Evolutionary conservation across 2,329 filamentous ascomycete genomes (phyloP).

Genomic region (Apiospora marii): DNA sequence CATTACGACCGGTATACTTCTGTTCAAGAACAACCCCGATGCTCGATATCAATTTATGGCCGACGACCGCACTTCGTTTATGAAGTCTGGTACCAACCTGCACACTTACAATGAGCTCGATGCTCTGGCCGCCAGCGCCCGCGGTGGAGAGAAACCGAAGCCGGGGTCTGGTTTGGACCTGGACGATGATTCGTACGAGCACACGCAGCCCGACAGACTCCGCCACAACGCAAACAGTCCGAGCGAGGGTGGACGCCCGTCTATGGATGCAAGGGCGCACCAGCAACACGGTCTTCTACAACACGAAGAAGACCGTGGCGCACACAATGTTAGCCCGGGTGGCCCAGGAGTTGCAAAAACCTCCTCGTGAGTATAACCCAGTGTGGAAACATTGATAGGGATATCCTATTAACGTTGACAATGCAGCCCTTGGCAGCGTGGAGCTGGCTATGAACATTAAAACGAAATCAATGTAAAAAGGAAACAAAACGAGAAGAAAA

Average conservation of each 20-base stretch:
- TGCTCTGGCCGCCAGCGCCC: constrained; percentile 18
- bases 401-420: neutral
- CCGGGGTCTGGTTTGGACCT: neutral
- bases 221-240: neutral
- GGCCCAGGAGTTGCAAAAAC: constrained; percentile 16
- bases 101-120: constrained; percentile 22
- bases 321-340: constrained; percentile 6
- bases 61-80: constrained; percentile 94
- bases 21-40: constrained; percentile 93
- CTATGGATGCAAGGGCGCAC: neutral
- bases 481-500: neutral
- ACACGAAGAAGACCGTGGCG: neutral
- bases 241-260: neutral
- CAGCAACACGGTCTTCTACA: neutral
- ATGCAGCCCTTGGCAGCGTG: constrained; percentile 22
- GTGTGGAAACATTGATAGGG: constrained; percentile 1
- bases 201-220: neutral
- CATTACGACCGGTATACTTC: constrained; percentile 74
- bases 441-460: constrained; percentile 24
- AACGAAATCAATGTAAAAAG: neutral
- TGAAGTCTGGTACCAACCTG: constrained; percentile 71
- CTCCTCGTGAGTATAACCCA: constrained; percentile 15
- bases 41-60: constrained; percentile 96
- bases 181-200: constrained; percentile 6
- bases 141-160: neutral